These are phyloP conservation scores for Cornus florida DNA, from an alignment of 148 eudicot species.

Conservation along the genomic window DNA sequence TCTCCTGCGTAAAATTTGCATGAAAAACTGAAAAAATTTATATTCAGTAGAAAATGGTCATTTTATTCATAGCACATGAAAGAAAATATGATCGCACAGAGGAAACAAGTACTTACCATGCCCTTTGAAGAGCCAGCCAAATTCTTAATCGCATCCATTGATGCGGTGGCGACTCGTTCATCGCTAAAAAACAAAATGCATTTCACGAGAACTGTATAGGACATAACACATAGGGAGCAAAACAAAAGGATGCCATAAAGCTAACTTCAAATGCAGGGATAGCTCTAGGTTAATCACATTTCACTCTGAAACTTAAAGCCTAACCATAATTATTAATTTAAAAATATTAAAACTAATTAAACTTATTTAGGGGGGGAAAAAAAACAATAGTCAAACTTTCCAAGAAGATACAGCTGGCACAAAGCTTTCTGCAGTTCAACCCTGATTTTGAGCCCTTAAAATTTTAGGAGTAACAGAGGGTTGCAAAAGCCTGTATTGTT, in stretches of 20 bases:
- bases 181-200: conserved; percentile 44
- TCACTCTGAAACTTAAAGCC: too few species aligned
- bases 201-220: background rate
- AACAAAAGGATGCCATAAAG: conserved; percentile 1
- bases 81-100: conserved; percentile 7
- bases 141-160: conserved; percentile 69
- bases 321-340: too few species aligned
- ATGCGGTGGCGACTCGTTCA: conserved; percentile 77
- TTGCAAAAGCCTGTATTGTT: background rate
- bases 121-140: conserved; percentile 64
- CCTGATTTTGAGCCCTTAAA: too few species aligned
- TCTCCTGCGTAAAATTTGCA: conserved; percentile 41
- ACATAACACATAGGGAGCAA: background rate
- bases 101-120: conserved; percentile 40
- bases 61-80: background rate
- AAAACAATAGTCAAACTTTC: background rate
- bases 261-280: background rate
- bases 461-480: background rate
- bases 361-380: too few species aligned
- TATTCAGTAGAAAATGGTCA: background rate
- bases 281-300: background rate
- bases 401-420: background rate
- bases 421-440: background rate
- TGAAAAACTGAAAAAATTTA: conserved; percentile 3
- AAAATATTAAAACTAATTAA: too few species aligned